These are phyloP conservation scores for Wakefieldia striispora DNA, from an alignment of 768 basidiomycete species.

Conservation along the genomic window DNA sequence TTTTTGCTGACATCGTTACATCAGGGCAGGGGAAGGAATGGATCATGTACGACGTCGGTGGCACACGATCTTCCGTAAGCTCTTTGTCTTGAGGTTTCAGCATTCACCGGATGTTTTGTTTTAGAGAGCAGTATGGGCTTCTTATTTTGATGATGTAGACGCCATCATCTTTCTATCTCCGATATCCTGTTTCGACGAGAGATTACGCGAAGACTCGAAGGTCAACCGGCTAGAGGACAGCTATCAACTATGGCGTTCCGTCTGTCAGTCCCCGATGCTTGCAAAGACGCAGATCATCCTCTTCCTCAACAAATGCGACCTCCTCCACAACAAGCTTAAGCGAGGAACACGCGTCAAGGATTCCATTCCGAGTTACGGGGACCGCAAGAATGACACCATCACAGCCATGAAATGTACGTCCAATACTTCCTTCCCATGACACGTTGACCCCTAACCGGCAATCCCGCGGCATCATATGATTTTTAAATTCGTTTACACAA, in stretches of 20 bases:
- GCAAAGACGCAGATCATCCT: conserved; percentile 49
- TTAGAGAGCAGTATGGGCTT: conserved; percentile 74
- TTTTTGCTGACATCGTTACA: neutral
- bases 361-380: conserved; percentile 70
- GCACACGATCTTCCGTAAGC: conserved; percentile 62
- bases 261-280: conserved; percentile 66
- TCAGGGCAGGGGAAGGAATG: conserved; percentile 68
- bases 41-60: conserved; percentile 81
- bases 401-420: conserved; percentile 70
- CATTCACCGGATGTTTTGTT: conserved; percentile 8
- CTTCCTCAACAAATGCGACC: conserved; percentile 71
- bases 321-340: conserved; percentile 69
- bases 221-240: conserved; percentile 80
- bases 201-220: conserved; percentile 62
- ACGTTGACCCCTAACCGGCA: neutral
- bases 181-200: conserved; percentile 82
- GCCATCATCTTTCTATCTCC: conserved; percentile 77
- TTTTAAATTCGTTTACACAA: conserved; percentile 26
- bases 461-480: conserved; percentile 5
- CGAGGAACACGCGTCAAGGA: conserved; percentile 65
- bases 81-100: neutral
- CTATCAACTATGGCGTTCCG: conserved; percentile 71
- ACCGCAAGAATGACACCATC: conserved; percentile 64
- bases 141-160: conserved; percentile 80
- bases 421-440: conserved; percentile 1